Conservation (phyloP, 176 grass and related monocot species). For the Carex myosuroides region DNA sequence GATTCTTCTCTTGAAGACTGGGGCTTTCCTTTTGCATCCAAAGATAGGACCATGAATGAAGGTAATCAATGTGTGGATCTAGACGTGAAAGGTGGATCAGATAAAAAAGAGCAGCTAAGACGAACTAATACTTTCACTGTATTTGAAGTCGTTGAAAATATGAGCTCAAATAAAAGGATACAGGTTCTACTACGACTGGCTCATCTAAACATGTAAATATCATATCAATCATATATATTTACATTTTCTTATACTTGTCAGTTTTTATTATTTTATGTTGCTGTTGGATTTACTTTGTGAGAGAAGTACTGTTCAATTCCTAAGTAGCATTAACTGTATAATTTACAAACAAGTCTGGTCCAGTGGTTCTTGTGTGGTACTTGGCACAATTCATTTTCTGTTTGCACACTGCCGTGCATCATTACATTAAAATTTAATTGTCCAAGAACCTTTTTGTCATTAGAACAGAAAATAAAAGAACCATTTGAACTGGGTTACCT, state of each 20-base stretch:
- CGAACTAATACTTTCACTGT: constrained; percentile 56
- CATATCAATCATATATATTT: constrained; percentile 6
- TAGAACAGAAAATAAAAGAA: neutral
- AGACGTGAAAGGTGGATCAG: constrained; percentile 30
- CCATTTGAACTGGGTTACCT: constrained; percentile 4
- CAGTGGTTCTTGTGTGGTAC: neutral
- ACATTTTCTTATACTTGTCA: neutral
- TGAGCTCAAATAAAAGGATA: constrained; percentile 67
- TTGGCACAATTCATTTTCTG: neutral
- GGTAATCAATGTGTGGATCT: constrained; percentile 45
- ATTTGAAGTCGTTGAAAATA: constrained; percentile 62
- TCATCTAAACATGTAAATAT: constrained; percentile 76
- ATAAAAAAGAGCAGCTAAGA: constrained; percentile 51
- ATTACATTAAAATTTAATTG: neutral
- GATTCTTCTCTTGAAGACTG: constrained; percentile 71
- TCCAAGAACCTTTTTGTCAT: neutral
- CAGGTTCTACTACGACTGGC: constrained; percentile 64
- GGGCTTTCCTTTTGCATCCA: constrained; percentile 29
- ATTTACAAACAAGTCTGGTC: neutral
- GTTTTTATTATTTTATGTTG: neutral
- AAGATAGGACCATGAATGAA: constrained; percentile 27
- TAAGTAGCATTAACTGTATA: neutral
- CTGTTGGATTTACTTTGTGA: neutral
- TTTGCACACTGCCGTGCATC: neutral
- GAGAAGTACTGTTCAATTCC: neutral